phyloP scores from a whole-genome alignment of 257 asterid species.

The Schizonepeta tenuifolia region DNA sequence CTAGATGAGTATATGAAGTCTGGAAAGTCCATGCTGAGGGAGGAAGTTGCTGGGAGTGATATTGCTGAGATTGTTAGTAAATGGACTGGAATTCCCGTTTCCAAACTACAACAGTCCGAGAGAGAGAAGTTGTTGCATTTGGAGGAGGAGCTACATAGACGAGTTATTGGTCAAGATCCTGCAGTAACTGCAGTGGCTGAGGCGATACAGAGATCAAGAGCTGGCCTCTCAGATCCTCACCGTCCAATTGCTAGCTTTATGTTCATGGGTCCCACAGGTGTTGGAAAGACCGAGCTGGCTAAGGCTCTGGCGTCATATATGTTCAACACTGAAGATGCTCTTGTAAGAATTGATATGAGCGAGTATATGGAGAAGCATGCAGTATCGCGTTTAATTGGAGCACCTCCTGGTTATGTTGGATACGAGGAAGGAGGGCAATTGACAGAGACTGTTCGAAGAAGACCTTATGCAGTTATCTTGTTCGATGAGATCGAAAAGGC shows the following conservation, averaged over 20 bases:
- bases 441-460: constrained; percentile 80
- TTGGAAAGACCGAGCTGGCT: constrained; percentile 95
- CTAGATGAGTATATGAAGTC: constrained; percentile 78
- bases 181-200: constrained; percentile 96
- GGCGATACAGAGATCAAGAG: constrained; percentile 90
- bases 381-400: constrained; percentile 89
- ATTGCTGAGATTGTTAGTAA: constrained; percentile 94
- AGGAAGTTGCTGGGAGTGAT: constrained; percentile 84
- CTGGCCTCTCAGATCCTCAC: constrained; percentile 95
- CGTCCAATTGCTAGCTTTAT: constrained; percentile 97
- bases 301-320: constrained; percentile 88
- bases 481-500: constrained; percentile 98
- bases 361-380: constrained; percentile 99
- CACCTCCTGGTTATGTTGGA: constrained; percentile 97
- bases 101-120: constrained; percentile 86
- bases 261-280: constrained; percentile 99
- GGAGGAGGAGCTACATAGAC: constrained; percentile 83
- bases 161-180: constrained; percentile 90
- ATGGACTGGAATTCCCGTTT: constrained; percentile 97
- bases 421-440: constrained; percentile 96
- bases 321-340: constrained; percentile 93
- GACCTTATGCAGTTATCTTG: constrained; percentile 88
- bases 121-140: constrained; percentile 79
- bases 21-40: constrained; percentile 93
- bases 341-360: constrained; percentile 95